Conservation (phyloP, 345 rosid genomes). For the Rubroshorea leprosula region DNA sequence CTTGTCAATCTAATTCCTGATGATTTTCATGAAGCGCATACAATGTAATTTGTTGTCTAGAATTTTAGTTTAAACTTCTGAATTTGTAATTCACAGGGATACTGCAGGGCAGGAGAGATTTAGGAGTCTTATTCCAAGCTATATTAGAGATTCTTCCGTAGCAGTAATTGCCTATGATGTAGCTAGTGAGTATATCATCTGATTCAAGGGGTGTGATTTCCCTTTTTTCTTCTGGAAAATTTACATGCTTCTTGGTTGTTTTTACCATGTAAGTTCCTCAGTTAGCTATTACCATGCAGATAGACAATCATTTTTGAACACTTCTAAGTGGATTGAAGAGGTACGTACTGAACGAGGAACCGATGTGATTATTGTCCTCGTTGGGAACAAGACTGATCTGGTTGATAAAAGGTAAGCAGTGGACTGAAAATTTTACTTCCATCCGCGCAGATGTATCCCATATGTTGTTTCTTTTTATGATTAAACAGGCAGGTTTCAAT, state of each 20-base stretch:
- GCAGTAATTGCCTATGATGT: conserved; percentile 94
- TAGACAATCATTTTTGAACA: conserved; percentile 83
- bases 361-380: conserved; percentile 84
- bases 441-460: too few species aligned
- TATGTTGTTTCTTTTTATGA: too few species aligned
- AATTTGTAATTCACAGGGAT: conserved; percentile 48
- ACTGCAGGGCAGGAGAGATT: conserved; percentile 98
- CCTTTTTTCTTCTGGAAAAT: not conserved
- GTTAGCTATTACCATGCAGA: conserved; percentile 35
- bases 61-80: conserved; percentile 1
- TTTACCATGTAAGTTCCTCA: not conserved
- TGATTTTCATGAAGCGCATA: not conserved
- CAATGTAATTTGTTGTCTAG: not conserved
- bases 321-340: conserved; percentile 92
- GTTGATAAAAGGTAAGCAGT: conserved; percentile 60
- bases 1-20: conserved; percentile 1
- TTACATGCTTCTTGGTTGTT: not conserved
- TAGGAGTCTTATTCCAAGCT: conserved; percentile 91
- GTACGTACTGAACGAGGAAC: conserved; percentile 83
- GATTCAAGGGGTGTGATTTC: not conserved
- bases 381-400: conserved; percentile 90
- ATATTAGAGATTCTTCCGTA: conserved; percentile 91
- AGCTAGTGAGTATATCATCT: conserved; percentile 51
- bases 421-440: too few species aligned
- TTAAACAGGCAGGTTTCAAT: conserved; percentile 81